These are phyloP conservation scores for Hypoxylon sp. DNA, from an alignment of 2,329 filamentous ascomycete genomes.

Conservation along the genomic window DNA sequence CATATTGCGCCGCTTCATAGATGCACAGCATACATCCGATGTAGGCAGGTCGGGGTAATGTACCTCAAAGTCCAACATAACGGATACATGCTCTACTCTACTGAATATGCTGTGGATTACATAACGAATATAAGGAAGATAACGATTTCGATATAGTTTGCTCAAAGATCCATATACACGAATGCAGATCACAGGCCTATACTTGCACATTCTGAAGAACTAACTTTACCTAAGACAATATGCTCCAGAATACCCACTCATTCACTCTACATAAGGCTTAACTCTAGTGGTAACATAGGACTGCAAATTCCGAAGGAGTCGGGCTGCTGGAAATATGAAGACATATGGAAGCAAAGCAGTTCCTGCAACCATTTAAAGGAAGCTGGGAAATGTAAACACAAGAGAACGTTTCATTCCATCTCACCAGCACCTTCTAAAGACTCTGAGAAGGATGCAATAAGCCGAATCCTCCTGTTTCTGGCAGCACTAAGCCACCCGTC, in stretches of 20 bases:
- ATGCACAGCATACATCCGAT: constrained; percentile 6
- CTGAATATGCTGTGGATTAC: not conserved
- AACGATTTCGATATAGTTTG: not conserved
- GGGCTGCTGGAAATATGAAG: not conserved
- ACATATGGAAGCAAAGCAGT: not conserved
- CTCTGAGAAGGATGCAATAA: constrained; percentile 11
- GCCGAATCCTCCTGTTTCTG: constrained; percentile 9
- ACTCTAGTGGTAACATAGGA: not conserved
- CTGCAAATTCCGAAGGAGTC: not conserved
- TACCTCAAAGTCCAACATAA: not conserved
- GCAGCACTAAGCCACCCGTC: constrained; percentile 6
- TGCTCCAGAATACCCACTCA: not conserved
- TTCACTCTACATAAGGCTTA: not conserved
- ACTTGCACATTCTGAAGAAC: not conserved
- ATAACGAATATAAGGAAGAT: not conserved
- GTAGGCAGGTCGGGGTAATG: constrained; percentile 17
- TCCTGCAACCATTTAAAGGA: not conserved
- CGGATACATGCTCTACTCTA: not conserved
- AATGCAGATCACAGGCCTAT: not conserved
- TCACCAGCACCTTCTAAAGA: constrained; percentile 2
- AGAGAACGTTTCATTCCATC: constrained; percentile 16
- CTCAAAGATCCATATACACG: not conserved
- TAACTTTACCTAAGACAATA: not conserved
- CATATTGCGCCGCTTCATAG: not conserved
- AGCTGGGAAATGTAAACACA: not conserved